Evolutionary conservation across 805 yeast genomes (phyloP), one percentile per base, ranked within the genome.

Genomic region (Starmerella vitae): DNA sequence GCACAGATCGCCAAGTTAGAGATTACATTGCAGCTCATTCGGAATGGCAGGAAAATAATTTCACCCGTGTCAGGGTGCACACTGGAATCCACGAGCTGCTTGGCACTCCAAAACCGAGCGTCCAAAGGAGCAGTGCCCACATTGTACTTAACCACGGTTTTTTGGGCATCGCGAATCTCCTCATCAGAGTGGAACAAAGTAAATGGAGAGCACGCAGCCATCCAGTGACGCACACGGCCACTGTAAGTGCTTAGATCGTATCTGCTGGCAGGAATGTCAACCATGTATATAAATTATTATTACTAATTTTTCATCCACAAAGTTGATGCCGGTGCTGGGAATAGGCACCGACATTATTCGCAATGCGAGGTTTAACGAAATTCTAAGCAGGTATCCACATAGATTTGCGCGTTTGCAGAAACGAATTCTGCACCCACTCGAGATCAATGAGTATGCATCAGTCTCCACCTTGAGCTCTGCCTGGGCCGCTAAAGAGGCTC

Each of bases 61-160:
- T 84, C 91, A 1, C 96, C 95, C 5, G 93, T 88, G 57, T 91
- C 98, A 8, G 98, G 98, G 60, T 91, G 98, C 30, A 85, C 73
- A 1, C 95, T 78, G 1, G 95, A 84, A 60, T 91, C 97, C 51
- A 91, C 67, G 24, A 82, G 67, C 57, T 74, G 74, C 62, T 88
- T 88, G 8, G 94, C 91, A 31, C 70, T 64, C 98, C 98, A 91
- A 42, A 88, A 67, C 39, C 76, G 80, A 1, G 91, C 83, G 2
- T 80, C 75, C 72, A 88, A 76, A 14, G 65, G 60, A 9, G 67
- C 66, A 27, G 70, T 69, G 14, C 94, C 94, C 51, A 76, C 74
- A 41, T 75, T 76, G 61, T 75, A 88, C 43, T 74, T 76, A 60
- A 80, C 71, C 30, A 91, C 67, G 41, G 77, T 57, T 27, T 70